Percentiles rank a stretch among this genome's conserved stretches.
phyloP scores from a whole-genome alignment of 495 filamentous ascomycete genomes.

The Talaromyces nanjingensis region DNA sequence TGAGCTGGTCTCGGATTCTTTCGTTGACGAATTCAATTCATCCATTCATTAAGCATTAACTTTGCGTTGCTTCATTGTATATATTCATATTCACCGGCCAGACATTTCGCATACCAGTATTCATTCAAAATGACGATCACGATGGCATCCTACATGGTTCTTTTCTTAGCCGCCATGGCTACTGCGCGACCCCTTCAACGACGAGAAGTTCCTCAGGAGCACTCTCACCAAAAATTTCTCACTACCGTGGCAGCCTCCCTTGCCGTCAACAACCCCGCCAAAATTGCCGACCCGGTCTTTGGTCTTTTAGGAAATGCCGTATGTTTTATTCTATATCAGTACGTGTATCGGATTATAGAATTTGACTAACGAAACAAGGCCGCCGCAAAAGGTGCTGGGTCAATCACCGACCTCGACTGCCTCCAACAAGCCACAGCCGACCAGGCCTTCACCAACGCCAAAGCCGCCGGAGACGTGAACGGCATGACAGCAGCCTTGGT shows the following conservation, averaged over 20 bases:
- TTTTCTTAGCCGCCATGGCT: not conserved
- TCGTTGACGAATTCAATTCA: not conserved
- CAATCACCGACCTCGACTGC: conserved; percentile 53
- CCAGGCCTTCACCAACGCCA: conserved; percentile 65
- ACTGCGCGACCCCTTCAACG: conserved; percentile 15
- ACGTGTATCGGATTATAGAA: too few species aligned
- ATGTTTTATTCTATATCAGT: not conserved
- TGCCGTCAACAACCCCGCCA: conserved; percentile 52
- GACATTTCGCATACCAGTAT: not conserved
- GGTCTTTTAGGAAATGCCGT: conserved; percentile 52
- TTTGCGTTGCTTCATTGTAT: not conserved
- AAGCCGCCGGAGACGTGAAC: conserved; percentile 50
- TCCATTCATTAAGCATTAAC: not conserved
- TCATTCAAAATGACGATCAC: not conserved
- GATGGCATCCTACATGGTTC: not conserved
- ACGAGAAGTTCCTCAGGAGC: conserved; percentile 54
- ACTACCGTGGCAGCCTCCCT: conserved; percentile 36
- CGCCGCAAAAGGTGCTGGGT: conserved; percentile 48
- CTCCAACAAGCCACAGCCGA: conserved; percentile 61
- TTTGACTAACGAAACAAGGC: conserved; percentile 21
- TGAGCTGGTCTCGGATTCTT: conserved; percentile 1
- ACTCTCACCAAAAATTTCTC: conserved; percentile 54
- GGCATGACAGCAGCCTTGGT: conserved; percentile 52
- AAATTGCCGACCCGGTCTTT: conserved; percentile 54
- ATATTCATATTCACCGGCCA: not conserved